Evolutionary conservation across 805 yeast species (phyloP), one percentile per base, ranked within the genome.

Genomic region (Dipodascus albidus): DNA sequence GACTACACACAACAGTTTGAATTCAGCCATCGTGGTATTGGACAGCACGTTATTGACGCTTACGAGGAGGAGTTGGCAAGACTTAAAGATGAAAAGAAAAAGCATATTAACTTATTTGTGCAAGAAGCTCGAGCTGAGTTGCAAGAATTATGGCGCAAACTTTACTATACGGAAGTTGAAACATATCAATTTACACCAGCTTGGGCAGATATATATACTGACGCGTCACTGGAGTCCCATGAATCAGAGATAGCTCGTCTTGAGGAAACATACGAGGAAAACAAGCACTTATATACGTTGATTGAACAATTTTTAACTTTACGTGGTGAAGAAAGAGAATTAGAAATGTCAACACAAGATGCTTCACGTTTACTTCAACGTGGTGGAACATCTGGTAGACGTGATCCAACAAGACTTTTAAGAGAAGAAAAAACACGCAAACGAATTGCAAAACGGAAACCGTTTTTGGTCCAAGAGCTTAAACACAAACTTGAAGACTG

Each of bases 351-450:
- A 2, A 77, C 85, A 1, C 83, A 80, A 61, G 93, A 91, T 64
- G 82, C 97, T 0, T 81, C 91, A 0, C 75, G 98, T 56, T 73
- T 90, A 48, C 66, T 85, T 48, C 79, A 83, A 57, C 79, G 86
- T 62, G 82, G 68, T n/a, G 22, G 31, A 1, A 17, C 47, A 22
- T 62, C 64, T 8, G 60, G 66, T 4, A 51, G 59, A 3, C 59
- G 68, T 2, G 71, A 67, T 51, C 90, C 91, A 57, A 83, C 82
- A 56, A 83, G 90, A 8, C 70, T 91, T 54, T 73, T 85, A 54
- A 78, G 83, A 54, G 99, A 91, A 64, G 96, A 89, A 63, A 83
- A 76, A 61, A 72, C 81, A 41, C 72, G 97, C 53, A 83, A 83
- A 59, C 77, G 77, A 52, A 73, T 90, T 6, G 69, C 78, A n/a